Conservation (phyloP, 2,329 filamentous ascomycete species). For the Penicillium aurantiogriseum region DNA sequence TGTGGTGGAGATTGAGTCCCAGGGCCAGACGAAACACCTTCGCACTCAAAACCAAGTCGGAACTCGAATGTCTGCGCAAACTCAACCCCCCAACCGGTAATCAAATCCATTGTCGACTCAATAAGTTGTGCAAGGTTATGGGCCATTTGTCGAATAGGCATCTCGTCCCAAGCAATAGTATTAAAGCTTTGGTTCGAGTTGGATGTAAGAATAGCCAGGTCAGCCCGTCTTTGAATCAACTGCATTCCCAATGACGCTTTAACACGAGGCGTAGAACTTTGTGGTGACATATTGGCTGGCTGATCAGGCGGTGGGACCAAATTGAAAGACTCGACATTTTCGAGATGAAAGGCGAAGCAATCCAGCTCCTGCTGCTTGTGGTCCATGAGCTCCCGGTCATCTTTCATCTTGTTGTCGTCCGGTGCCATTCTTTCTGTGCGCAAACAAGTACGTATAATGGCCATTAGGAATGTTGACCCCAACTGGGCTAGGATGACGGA, state of each 20-base stretch:
- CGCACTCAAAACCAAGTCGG: constrained; percentile 21
- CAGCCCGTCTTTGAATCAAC: constrained; percentile 24
- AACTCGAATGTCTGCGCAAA: constrained; percentile 16
- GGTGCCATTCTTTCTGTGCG: constrained; percentile 33
- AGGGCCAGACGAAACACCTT: too few relatives aligned
- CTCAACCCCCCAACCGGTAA: constrained; percentile 24
- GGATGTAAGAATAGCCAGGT: constrained; percentile 26
- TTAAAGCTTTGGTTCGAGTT: not conserved
- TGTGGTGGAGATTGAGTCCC: too few relatives aligned
- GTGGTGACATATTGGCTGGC: constrained; percentile 9
- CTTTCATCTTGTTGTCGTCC: constrained; percentile 28
- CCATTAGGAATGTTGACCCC: constrained; percentile 39
- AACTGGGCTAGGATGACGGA: constrained; percentile 38
- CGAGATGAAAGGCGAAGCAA: constrained; percentile 31
- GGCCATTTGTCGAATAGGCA: constrained; percentile 29
- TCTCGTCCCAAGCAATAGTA: constrained; percentile 27
- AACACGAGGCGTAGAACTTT: fast-evolving
- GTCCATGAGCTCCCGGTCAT: constrained; percentile 22
- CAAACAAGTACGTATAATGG: constrained; percentile 35
- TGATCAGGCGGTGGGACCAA: constrained; percentile 10
- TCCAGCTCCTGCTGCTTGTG: constrained; percentile 35
- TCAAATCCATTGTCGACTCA: constrained; percentile 29
- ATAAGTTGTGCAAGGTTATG: constrained; percentile 24
- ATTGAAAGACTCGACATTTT: constrained; percentile 24
- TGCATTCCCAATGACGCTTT: not conserved